A percentile compares a stretch with the other conserved stretches of the same genome.
Evolutionary conservation across 306 rosid species (phyloP).

Genomic region (Prunus salicina): DNA sequence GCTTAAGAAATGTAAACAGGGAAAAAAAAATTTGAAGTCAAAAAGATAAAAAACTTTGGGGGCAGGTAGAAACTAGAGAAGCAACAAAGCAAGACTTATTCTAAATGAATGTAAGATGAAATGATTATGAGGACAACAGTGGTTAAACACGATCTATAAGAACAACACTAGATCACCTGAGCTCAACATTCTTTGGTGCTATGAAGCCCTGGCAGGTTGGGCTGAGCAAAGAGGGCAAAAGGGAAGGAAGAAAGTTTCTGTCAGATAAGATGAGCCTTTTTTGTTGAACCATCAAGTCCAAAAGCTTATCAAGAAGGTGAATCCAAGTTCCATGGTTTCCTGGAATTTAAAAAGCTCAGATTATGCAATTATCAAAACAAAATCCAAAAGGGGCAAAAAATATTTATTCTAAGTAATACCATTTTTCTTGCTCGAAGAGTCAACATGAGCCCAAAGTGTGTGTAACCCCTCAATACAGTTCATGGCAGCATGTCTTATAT

Average conservation of each 20-base stretch:
- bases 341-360: slow-evolving; percentile 30
- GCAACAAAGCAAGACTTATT: neutral
- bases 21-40: neutral
- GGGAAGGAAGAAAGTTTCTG: slow-evolving; percentile 63
- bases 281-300: slow-evolving; percentile 60
- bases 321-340: slow-evolving; percentile 68
- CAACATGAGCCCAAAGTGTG: slow-evolving; percentile 55
- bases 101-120: neutral
- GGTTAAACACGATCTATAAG: slow-evolving; percentile 8
- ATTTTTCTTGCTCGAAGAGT: slow-evolving; percentile 70
- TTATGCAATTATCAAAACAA: slow-evolving; percentile 12
- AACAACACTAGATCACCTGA: slow-evolving; percentile 46
- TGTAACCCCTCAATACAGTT: slow-evolving; percentile 56
- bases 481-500: slow-evolving; percentile 68
- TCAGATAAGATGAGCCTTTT: slow-evolving; percentile 76
- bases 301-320: slow-evolving; percentile 60
- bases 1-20: neutral
- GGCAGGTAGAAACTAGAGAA: neutral
- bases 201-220: slow-evolving; percentile 51
- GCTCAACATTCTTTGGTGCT: slow-evolving; percentile 65
- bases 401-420: slow-evolving; percentile 45
- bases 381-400: neutral
- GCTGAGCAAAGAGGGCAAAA: slow-evolving; percentile 62
- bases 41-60: too few species aligned
- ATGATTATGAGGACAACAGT: neutral